Conservation (phyloP, 2,329 filamentous ascomycete species). For the Colletotrichum tamarilloi region DNA sequence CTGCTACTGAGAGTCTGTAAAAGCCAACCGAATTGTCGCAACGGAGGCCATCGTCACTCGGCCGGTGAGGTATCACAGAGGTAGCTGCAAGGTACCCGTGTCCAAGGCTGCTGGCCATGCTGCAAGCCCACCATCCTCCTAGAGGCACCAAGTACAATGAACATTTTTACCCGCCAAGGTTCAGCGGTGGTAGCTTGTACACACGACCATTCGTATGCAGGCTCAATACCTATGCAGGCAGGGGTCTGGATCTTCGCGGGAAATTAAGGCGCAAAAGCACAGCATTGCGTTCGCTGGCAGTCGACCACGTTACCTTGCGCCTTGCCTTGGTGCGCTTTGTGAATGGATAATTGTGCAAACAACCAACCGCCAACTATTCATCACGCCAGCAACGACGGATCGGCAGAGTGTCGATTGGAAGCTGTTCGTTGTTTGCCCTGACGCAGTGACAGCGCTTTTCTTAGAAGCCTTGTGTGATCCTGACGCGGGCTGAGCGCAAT, state of each 20-base stretch:
- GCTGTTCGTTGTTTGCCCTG: conserved; percentile 15
- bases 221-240: not conserved
- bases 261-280: conserved; percentile 37
- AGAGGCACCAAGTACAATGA: not conserved
- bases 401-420: conserved; percentile 12
- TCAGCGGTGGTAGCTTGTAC: not conserved
- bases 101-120: not conserved
- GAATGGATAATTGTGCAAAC: conserved; percentile 20
- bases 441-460: conserved; percentile 32
- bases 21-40: not conserved
- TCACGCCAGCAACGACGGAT: conserved; percentile 32
- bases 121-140: not conserved
- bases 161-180: not conserved
- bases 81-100: conserved; percentile 29
- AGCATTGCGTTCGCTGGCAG: conserved; percentile 24
- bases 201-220: not conserved
- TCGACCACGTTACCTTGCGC: conserved; percentile 19
- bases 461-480: conserved; percentile 11
- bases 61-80: conserved; percentile 14
- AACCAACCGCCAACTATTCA: conserved; percentile 3
- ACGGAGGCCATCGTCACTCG: conserved; percentile 1
- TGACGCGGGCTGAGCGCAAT: not conserved
- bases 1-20: not conserved
- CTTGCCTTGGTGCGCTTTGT: conserved; percentile 7
- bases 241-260: conserved; percentile 24